Conservation (phyloP, 108 stramenopile genomes). For the Poteriospumella lacustris region DNA sequence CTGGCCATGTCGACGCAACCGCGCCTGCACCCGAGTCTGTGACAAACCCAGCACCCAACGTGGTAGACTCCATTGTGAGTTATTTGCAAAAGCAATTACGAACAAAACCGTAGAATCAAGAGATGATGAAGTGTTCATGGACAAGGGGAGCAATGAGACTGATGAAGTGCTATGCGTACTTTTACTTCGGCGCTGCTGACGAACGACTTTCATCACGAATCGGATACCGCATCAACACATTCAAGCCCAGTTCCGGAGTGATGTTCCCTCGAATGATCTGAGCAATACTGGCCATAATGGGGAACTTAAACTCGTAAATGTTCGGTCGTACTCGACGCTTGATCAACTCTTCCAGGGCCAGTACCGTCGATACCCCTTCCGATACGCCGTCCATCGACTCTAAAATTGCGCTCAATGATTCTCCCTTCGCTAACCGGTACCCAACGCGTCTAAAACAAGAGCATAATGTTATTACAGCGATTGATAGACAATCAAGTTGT, state of each 20-base stretch:
- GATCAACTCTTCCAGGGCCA: slow-evolving; percentile 81
- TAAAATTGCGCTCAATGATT: slow-evolving; percentile 79
- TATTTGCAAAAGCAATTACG: no score
- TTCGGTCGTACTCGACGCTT: slow-evolving; percentile 75
- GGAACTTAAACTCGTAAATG: slow-evolving; percentile 85
- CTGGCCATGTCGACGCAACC: no score
- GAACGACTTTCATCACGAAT: not conserved
- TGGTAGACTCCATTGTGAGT: no score
- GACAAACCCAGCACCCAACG: no score
- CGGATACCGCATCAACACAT: not conserved
- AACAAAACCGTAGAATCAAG: no score
- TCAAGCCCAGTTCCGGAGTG: not conserved
- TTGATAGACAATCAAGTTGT: not conserved
- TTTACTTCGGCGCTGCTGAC: no score
- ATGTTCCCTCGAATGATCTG: slow-evolving; percentile 3
- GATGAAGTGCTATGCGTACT: no score
- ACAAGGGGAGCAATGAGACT: no score
- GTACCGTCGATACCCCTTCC: slow-evolving; percentile 85
- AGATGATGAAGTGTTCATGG: no score
- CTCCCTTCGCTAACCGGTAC: slow-evolving; percentile 81
- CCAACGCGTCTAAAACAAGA: slow-evolving; percentile 50
- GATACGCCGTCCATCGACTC: slow-evolving; percentile 67
- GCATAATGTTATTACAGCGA: not conserved
- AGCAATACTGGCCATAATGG: slow-evolving; percentile 60
- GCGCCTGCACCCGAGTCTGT: no score